phyloP scores from a whole-genome alignment of 768 basidiomycete species.

The Russula olivacea region DNA sequence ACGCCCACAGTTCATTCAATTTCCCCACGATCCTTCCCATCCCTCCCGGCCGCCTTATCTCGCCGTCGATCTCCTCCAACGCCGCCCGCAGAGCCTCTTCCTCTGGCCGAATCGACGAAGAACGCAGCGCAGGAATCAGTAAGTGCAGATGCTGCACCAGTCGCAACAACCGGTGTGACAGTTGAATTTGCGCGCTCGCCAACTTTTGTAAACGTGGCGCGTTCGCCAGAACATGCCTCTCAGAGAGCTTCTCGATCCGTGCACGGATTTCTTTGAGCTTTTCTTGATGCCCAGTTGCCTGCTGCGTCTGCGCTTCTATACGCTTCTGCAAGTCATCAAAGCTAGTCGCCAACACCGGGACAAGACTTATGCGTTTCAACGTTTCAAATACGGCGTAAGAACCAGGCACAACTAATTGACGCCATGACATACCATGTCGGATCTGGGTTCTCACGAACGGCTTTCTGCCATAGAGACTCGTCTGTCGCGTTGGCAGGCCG shows the following conservation, averaged over 20 bases:
- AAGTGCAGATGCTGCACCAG: slow-evolving; percentile 74
- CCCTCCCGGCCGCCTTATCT: slow-evolving; percentile 48
- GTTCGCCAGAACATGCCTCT: slow-evolving; percentile 61
- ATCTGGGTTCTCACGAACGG: slow-evolving; percentile 76
- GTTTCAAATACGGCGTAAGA: slow-evolving; percentile 4
- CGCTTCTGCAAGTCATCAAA: slow-evolving; percentile 78
- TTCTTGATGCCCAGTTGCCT: slow-evolving; percentile 61
- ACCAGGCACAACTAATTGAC: slow-evolving; percentile 10
- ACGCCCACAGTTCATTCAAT: slow-evolving; percentile 80
- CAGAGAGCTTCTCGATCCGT: slow-evolving; percentile 53
- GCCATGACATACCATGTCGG: slow-evolving; percentile 53
- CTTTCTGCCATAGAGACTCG: slow-evolving; percentile 72
- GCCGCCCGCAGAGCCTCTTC: slow-evolving; percentile 69
- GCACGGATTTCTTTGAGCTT: slow-evolving; percentile 66
- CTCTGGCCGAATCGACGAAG: slow-evolving; percentile 68
- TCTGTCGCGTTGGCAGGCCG: slow-evolving; percentile 68
- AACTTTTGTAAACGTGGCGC: slow-evolving; percentile 61
- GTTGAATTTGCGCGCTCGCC: slow-evolving; percentile 56
- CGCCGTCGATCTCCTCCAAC: slow-evolving; percentile 71
- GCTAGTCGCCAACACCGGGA: slow-evolving; percentile 73
- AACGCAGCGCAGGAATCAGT: slow-evolving; percentile 69
- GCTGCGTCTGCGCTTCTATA: slow-evolving; percentile 66
- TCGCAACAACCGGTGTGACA: slow-evolving; percentile 61
- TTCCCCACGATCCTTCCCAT: slow-evolving; percentile 61
- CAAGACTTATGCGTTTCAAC: slow-evolving; percentile 44